These are phyloP conservation scores for Eremochloa ophiuroides DNA, from an alignment of 176 grass and related monocot genomes.

Conservation along the genomic window DNA sequence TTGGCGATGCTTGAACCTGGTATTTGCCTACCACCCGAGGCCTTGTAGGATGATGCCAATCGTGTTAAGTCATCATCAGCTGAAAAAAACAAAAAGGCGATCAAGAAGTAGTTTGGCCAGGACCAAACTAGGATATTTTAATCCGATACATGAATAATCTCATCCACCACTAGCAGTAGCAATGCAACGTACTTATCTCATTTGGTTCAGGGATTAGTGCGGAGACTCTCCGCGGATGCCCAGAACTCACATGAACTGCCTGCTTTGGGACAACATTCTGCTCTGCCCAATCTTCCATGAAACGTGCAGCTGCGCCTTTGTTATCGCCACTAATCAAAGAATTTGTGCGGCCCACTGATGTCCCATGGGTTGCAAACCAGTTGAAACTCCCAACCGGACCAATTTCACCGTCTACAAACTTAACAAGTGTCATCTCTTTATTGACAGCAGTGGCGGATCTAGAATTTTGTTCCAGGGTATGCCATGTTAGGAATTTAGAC, in stretches of 20 bases:
- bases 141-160: neutral
- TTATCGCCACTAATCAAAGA: conserved; percentile 95
- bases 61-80: conserved; percentile 56
- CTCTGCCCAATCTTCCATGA: conserved; percentile 92
- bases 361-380: conserved; percentile 97
- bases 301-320: conserved; percentile 90
- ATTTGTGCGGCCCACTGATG: conserved; percentile 91
- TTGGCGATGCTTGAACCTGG: conserved; percentile 42
- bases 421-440: conserved; percentile 85
- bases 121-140: neutral
- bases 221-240: conserved; percentile 63
- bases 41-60: conserved; percentile 76
- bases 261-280: conserved; percentile 49
- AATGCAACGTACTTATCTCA: conserved; percentile 55
- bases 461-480: too few relatives aligned
- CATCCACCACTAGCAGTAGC: neutral
- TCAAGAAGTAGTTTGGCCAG: conserved; percentile 6
- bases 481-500: too few relatives aligned
- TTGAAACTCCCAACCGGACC: conserved; percentile 88
- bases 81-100: conserved; percentile 28
- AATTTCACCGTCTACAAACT: conserved; percentile 73
- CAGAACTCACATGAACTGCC: conserved; percentile 8
- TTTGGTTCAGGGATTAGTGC: conserved; percentile 71
- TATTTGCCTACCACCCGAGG: conserved; percentile 70
- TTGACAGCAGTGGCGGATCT: too few relatives aligned